Conservation (phyloP, 176 grass and related monocot genomes). For the Dendrocalamus sinicus region DNA sequence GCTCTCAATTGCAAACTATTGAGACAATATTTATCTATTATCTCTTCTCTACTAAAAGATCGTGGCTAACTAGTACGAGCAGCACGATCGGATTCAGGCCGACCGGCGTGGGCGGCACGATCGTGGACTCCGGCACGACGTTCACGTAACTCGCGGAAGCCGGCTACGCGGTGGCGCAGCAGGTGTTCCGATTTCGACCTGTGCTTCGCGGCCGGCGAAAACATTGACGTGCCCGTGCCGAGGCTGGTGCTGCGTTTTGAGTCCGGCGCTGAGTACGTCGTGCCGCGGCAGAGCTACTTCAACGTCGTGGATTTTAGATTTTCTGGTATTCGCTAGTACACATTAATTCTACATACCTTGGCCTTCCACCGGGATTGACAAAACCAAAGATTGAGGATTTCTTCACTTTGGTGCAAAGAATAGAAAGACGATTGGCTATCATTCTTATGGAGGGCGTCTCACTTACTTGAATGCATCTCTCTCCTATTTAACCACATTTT, state of each 20-base stretch:
- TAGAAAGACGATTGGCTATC: too few species aligned
- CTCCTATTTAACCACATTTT: too few species aligned
- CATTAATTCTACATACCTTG: too few species aligned
- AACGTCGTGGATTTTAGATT: not conserved
- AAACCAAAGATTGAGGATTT: too few species aligned
- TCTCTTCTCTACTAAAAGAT: too few species aligned
- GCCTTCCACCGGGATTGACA: too few species aligned
- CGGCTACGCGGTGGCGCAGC: conserved; percentile 38
- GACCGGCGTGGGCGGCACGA: conserved; percentile 45
- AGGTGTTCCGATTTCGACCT: conserved; percentile 48
- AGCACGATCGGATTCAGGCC: conserved; percentile 43
- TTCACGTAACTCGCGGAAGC: conserved; percentile 49
- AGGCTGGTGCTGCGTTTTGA: conserved; percentile 46
- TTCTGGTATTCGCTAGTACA: too few species aligned
- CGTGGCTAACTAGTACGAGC: not conserved
- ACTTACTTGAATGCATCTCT: too few species aligned
- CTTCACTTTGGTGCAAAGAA: too few species aligned
- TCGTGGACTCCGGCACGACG: conserved; percentile 67
- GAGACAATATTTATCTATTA: too few species aligned
- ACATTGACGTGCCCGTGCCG: conserved; percentile 32
- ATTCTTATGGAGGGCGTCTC: too few species aligned
- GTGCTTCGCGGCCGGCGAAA: conserved; percentile 45
- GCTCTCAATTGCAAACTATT: too few species aligned
- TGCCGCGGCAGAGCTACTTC: conserved; percentile 57
- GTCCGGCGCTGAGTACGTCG: conserved; percentile 48